Percentiles rank a stretch among this genome's conserved stretches.
Conservation (phyloP, 2,329 filamentous ascomycete genomes). For the Sporothrix dimorphospora region DNA sequence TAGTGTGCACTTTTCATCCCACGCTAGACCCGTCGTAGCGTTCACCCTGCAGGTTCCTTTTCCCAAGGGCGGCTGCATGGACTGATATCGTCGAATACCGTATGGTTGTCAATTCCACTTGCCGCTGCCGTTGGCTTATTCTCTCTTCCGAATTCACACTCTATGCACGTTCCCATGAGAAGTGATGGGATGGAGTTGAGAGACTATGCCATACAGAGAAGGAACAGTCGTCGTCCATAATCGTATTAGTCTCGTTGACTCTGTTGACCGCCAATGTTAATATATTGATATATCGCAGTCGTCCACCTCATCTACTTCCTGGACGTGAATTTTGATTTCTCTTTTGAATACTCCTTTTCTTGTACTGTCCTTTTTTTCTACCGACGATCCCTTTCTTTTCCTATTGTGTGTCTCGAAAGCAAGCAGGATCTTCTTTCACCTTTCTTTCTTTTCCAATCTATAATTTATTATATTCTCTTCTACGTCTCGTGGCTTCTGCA, state of each 20-base stretch:
- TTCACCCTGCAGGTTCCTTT: background rate
- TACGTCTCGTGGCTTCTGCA: background rate
- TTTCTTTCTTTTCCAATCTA: background rate
- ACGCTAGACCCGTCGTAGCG: constrained; percentile 19
- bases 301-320: background rate
- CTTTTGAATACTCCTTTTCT: background rate
- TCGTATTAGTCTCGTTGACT: background rate
- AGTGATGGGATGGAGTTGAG: background rate
- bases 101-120: background rate
- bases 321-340: background rate
- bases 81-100: background rate
- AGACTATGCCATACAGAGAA: background rate
- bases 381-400: background rate
- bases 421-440: constrained; percentile 22
- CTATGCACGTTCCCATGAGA: background rate
- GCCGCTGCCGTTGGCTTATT: background rate
- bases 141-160: background rate
- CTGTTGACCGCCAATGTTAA: background rate
- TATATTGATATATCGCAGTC: constrained; percentile 14
- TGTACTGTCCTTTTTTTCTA: background rate
- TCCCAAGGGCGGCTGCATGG: constrained; percentile 19
- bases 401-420: background rate
- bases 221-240: background rate
- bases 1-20: background rate
- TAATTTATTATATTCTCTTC: background rate